Conservation (phyloP, 1,284 basidiomycete genomes). For the Golubevia sp. region DNA sequence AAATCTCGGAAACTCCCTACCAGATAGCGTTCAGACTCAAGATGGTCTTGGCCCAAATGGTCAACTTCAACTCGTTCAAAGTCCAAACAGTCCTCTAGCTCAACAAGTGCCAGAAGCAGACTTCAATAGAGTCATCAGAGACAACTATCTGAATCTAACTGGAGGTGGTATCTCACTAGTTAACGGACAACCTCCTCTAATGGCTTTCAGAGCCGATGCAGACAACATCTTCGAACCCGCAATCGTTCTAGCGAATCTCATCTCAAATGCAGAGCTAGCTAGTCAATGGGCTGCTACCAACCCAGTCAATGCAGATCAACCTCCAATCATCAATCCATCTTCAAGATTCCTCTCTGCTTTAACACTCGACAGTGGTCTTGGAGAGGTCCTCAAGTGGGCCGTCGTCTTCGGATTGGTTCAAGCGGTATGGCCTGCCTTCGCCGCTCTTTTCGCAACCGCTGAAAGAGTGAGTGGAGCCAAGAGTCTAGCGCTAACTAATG, state of each 20-base stretch:
- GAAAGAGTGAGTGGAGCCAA: slow-evolving; percentile 73
- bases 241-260: slow-evolving; percentile 17
- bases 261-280: slow-evolving; percentile 23
- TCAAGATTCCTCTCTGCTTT: slow-evolving; percentile 16
- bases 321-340: slow-evolving; percentile 14
- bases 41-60: slow-evolving; percentile 15
- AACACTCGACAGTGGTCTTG: slow-evolving; percentile 19
- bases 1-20: too few relatives aligned
- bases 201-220: background rate
- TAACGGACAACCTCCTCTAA: too few relatives aligned
- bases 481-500: slow-evolving; percentile 79
- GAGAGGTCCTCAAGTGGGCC: slow-evolving; percentile 20
- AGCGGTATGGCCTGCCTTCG: slow-evolving; percentile 79
- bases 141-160: background rate
- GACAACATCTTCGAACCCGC: background rate
- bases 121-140: background rate
- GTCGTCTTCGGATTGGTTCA: slow-evolving; percentile 52
- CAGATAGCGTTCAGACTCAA: too few relatives aligned
- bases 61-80: slow-evolving; percentile 10
- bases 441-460: slow-evolving; percentile 73
- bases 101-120: too few relatives aligned
- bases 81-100: too few relatives aligned
- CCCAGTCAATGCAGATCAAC: slow-evolving; percentile 1
- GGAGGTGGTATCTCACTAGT: background rate
- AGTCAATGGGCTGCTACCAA: slow-evolving; percentile 1